Evolutionary conservation across 148 eudicot genomes (phyloP).

Genomic region (Dysphania ambrosioides): DNA sequence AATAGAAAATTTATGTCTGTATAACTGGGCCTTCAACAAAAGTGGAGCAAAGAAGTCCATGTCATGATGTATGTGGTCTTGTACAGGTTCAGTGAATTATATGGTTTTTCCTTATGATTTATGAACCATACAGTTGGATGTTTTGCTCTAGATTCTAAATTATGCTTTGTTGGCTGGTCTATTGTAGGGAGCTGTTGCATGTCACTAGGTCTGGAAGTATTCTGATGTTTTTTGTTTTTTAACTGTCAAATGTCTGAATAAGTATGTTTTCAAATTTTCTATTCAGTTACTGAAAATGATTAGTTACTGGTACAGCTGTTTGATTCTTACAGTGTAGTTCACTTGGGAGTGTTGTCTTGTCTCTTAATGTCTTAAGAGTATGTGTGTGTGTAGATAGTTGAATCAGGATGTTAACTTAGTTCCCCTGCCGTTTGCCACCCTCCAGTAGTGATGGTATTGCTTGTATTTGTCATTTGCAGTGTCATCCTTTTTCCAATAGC

Average conservation of each 20-base stretch:
- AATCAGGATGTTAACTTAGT: neutral
- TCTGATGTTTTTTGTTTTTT: neutral
- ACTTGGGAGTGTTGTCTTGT: neutral
- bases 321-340: neutral
- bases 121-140: neutral
- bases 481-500: constrained; percentile 71
- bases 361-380: neutral
- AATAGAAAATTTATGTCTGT: neutral
- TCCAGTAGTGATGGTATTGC: constrained; percentile 1
- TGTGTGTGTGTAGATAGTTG: neutral
- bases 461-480: constrained; percentile 41
- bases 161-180: constrained; percentile 11
- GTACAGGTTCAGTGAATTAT: too few species aligned
- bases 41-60: constrained; percentile 2
- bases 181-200: too few species aligned
- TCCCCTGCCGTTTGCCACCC: neutral
- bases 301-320: neutral
- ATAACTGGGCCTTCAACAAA: neutral
- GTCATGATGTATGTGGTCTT: neutral
- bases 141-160: neutral
- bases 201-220: too few species aligned
- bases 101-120: neutral
- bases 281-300: too few species aligned
- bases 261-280: neutral
- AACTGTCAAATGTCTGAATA: neutral